These are phyloP conservation scores for Rhizoctonia solani DNA, from an alignment of 1,284 basidiomycete genomes.

Conservation along the genomic window DNA sequence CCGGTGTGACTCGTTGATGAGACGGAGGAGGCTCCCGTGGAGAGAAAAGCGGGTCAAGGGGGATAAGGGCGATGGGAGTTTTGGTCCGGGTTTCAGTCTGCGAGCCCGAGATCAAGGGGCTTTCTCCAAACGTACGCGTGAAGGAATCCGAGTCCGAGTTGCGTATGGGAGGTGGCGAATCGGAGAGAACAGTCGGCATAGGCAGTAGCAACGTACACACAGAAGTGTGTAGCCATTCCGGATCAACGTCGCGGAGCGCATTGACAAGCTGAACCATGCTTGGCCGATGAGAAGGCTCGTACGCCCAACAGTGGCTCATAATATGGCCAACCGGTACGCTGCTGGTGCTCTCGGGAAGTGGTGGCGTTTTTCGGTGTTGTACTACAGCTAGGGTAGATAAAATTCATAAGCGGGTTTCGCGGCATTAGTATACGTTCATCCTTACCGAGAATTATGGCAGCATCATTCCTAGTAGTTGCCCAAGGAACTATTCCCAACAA, in stretches of 20 bases:
- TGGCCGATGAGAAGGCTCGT: neutral
- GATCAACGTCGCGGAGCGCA: neutral
- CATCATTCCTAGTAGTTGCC: slow-evolving; percentile 12
- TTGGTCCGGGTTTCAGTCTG: neutral
- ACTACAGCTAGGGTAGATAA: neutral
- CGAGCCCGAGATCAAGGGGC: neutral
- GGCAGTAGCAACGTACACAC: neutral
- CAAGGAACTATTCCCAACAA: neutral
- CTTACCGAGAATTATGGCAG: neutral
- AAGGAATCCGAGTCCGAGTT: slow-evolving; percentile 1
- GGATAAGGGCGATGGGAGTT: slow-evolving; percentile 3
- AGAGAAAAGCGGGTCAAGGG: slow-evolving; percentile 4
- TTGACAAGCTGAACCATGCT: neutral
- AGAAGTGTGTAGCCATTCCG: neutral
- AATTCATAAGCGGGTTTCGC: neutral
- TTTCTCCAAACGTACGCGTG: neutral
- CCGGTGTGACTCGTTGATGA: neutral
- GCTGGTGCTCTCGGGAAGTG: neutral
- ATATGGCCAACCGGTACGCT: neutral
- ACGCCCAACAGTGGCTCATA: slow-evolving; percentile 7
- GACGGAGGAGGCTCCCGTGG: neutral
- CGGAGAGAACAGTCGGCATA: neutral
- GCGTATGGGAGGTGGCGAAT: neutral
- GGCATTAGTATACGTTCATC: neutral
- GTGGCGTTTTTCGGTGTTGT: neutral